Percentiles rank a stretch among this genome's conserved stretches.
These are phyloP conservation scores for Aegilops speltoides DNA, from an alignment of 176 grass and related monocot genomes.

Conservation along the genomic window DNA sequence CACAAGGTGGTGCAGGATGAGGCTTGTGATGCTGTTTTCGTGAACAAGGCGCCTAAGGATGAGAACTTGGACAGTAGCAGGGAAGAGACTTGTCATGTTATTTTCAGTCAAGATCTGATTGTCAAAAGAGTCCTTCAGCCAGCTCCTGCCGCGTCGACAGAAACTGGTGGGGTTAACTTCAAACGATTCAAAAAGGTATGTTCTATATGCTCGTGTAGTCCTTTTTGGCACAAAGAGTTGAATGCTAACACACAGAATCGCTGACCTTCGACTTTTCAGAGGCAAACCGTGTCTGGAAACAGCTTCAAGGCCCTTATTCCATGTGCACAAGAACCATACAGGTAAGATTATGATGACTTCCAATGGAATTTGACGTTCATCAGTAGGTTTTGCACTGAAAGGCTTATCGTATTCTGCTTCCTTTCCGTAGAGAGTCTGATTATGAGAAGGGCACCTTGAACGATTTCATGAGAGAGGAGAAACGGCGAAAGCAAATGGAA, in stretches of 20 bases:
- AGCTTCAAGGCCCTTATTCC: conserved; percentile 80
- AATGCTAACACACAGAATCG: conserved; percentile 1
- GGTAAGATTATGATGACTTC: conserved; percentile 39
- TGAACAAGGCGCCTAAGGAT: conserved; percentile 48
- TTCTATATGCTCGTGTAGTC: not conserved
- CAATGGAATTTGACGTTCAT: not conserved
- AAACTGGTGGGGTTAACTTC: conserved; percentile 63
- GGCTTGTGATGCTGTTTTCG: conserved; percentile 65
- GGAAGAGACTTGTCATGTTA: conserved; percentile 74
- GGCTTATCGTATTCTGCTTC: not conserved
- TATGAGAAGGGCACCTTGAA: conserved; percentile 28
- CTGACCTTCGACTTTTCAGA: conserved; percentile 44
- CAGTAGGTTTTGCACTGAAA: not conserved
- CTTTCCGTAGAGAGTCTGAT: conserved; percentile 67
- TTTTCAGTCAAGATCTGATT: conserved; percentile 76
- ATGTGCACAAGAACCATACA: conserved; percentile 80
- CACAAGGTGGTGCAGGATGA: conserved; percentile 51
- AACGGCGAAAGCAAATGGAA: conserved; percentile 81
- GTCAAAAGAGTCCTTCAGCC: conserved; percentile 40
- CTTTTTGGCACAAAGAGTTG: conserved; percentile 25
- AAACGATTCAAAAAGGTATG: conserved; percentile 90
- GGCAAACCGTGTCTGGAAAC: conserved; percentile 79
- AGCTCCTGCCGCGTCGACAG: conserved; percentile 24
- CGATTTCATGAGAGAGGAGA: conserved; percentile 79
- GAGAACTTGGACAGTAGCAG: conserved; percentile 48